Conservation (phyloP, 345 rosid genomes). For the Brassica cretica region DNA sequence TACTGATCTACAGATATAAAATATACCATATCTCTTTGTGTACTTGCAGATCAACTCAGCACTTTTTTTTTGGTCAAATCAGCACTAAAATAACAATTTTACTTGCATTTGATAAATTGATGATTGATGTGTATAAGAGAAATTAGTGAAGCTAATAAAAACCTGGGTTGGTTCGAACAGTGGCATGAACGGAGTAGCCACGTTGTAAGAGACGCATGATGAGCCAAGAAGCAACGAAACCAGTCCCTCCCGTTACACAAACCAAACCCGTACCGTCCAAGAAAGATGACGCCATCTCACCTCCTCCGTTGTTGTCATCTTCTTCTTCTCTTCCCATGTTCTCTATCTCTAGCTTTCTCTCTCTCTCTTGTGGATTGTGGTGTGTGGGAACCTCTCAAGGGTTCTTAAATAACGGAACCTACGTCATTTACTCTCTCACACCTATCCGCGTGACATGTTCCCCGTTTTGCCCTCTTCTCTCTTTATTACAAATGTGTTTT, state of each 20-base stretch:
- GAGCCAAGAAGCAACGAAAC: constrained; percentile 60
- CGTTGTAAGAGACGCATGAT: constrained; percentile 55
- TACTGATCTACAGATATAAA: not conserved
- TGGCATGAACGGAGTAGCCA: constrained; percentile 56
- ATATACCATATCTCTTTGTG: not conserved
- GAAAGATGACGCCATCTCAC: constrained; percentile 32
- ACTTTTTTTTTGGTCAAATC: not conserved
- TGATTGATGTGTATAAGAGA: constrained; percentile 1
- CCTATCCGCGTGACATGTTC: constrained; percentile 47
- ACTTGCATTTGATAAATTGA: not conserved
- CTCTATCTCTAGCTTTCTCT: constrained; percentile 19
- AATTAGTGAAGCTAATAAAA: not conserved
- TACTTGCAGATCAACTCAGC: constrained; percentile 17
- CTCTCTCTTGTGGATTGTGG: constrained; percentile 4
- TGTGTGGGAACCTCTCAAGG: constrained; percentile 36
- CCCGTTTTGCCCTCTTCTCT: constrained; percentile 45
- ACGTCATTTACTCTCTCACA: constrained; percentile 43
- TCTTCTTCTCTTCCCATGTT: constrained; percentile 34
- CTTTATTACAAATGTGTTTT: constrained; percentile 29
- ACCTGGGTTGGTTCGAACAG: constrained; percentile 48
- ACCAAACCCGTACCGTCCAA: constrained; percentile 40
- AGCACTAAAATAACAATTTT: not conserved
- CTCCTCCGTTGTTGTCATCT: constrained; percentile 12
- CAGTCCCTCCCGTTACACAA: constrained; percentile 62
- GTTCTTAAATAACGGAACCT: constrained; percentile 47